Conservation (phyloP, 2,329 filamentous ascomycete species). For the Calonectria pseudoturangicola region DNA sequence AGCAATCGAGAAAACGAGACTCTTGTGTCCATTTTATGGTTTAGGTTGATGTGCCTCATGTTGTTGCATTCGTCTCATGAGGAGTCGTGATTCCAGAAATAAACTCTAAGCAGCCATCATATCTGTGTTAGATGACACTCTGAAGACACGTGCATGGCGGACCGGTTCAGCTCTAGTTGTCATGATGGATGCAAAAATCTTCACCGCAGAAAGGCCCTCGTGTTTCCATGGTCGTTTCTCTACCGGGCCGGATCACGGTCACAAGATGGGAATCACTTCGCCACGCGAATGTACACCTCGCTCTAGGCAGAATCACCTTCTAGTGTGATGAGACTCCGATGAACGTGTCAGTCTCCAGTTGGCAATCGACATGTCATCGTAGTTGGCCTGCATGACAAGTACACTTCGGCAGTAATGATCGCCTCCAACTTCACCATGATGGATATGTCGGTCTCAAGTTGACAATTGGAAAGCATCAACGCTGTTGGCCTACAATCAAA, state of each 20-base stretch:
- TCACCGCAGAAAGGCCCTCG: not conserved
- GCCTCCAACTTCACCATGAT: too few species aligned
- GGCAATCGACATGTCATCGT: not conserved
- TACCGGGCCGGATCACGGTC: not conserved
- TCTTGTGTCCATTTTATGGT: not conserved
- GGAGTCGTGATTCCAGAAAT: not conserved
- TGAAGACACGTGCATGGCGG: not conserved
- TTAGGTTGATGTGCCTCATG: not conserved
- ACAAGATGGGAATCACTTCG: not conserved
- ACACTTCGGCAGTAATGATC: too few species aligned
- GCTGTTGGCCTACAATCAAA: not conserved
- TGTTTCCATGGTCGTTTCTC: not conserved
- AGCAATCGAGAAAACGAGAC: not conserved
- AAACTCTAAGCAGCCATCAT: not conserved
- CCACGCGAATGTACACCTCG: not conserved
- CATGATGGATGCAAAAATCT: not conserved
- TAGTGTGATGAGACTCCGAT: not conserved
- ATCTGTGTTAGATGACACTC: not conserved
- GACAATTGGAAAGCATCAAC: not conserved
- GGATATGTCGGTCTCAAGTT: not conserved
- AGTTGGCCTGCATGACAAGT: too few species aligned
- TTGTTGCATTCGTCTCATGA: not conserved
- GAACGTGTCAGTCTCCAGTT: not conserved
- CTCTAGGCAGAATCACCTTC: not conserved
- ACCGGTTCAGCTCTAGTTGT: not conserved